Base-by-base conservation (phyloP, 2,329 filamentous ascomycete genomes). In the Coniochaeta sp. region DNA sequence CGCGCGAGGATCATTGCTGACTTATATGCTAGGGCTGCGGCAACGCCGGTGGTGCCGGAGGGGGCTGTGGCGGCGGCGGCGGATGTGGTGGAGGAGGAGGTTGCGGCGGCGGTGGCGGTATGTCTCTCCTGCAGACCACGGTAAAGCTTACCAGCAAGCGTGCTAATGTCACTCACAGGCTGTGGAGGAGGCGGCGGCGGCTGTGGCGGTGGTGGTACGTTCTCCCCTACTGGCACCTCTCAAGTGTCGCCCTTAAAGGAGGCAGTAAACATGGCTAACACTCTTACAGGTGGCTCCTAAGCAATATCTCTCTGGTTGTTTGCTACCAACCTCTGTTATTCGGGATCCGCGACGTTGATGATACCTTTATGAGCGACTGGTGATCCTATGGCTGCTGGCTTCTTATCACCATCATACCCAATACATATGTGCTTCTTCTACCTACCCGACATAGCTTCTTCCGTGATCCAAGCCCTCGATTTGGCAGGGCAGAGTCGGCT, bases 51-150 rank as follows among this genome's bases (percentile, higher is more conserved):
- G 61, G 61, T 19, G 42, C 54, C 16, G 22, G 28, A 26, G 55
- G 38, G 4, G 38, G 50, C 17, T 17, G 56, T 19, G 14, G 32
- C 36, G 40, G 60, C 2, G 47, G 55, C 2, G 30, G 42, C 3
- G 44, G 59, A 5, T 47, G 58, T 7, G 63, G 61, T 3, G 59
- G 62, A 30, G 62, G 63, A 2, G 57, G 60, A 16, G 61, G 61
- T 24, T 60, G 61, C 42, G 61, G 62, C 9, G 58, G 57, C 4
- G 61, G 61, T 4, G 59, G 62, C 17, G 61, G 63, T 58, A 34
- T 52, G 57, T 24, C n/a, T 7, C 38, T 36, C 7, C 22, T 19
- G 10, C 30, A 34, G 6, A 50, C 28, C 28, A 7, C 4, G 36
- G 38, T 36, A 28, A 59, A 36, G 26, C 22, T 57, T 36, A 28